phyloP scores from a whole-genome alignment of 208 protist species.

The Vickermania ingenoplastis region DNA sequence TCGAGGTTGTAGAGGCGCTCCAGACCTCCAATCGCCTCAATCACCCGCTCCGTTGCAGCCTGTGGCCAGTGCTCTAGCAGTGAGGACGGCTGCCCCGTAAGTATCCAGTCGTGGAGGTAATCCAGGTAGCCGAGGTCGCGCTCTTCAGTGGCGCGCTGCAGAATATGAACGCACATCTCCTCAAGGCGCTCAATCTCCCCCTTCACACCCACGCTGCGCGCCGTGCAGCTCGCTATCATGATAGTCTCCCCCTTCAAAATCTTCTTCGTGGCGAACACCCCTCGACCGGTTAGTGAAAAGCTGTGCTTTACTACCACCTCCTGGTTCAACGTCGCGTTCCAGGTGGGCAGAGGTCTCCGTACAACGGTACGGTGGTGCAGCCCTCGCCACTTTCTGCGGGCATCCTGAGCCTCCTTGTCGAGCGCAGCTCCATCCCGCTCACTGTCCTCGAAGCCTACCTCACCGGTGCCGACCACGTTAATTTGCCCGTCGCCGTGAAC shows the following conservation, averaged over 20 bases:
- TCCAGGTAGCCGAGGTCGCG: conserved; percentile 4
- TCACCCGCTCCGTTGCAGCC: conserved; percentile 41
- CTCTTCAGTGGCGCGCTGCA: conserved; percentile 5
- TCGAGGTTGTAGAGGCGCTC: conserved; percentile 55
- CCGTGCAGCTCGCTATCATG: conserved; percentile 78
- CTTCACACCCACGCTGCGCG: conserved; percentile 69
- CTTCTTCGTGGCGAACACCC: conserved; percentile 67
- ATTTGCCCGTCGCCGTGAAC: conserved; percentile 79
- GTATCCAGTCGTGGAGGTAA: conserved; percentile 75
- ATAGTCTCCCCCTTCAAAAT: conserved; percentile 64
- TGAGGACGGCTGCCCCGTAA: conserved; percentile 76
- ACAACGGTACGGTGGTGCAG: conserved; percentile 60
- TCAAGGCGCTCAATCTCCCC: conserved; percentile 63
- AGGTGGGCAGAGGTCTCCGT: conserved; percentile 42
- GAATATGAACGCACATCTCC: conserved; percentile 54
- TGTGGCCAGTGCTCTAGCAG: conserved; percentile 72
- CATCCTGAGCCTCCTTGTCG: not conserved
- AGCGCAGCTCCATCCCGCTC: not conserved
- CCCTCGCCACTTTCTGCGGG: conserved; percentile 28
- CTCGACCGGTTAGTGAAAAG: conserved; percentile 68
- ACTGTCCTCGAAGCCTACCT: conserved; percentile 73
- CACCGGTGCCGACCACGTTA: conserved; percentile 49
- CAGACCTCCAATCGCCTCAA: conserved; percentile 53
- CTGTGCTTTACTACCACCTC: conserved; percentile 65
- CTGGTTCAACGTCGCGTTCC: conserved; percentile 61